These are phyloP conservation scores for Sporothrix mexicana DNA, from an alignment of 2,329 filamentous ascomycete genomes.

Conservation along the genomic window DNA sequence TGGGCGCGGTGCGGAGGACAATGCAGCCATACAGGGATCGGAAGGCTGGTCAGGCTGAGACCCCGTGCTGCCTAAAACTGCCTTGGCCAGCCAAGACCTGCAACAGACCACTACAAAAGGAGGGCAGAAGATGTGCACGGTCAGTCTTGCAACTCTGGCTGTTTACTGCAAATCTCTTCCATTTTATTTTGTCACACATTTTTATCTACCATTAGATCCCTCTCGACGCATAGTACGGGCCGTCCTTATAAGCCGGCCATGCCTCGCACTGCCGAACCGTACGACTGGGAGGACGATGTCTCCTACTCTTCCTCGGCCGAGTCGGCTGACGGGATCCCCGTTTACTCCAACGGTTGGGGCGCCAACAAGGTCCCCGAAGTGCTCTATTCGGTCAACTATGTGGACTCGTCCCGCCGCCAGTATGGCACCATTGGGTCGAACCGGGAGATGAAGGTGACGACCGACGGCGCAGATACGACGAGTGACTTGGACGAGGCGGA, in stretches of 20 bases:
- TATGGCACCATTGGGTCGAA: constrained; percentile 1
- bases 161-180: constrained; percentile 4
- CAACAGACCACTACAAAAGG: neutral
- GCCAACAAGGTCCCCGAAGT: constrained; percentile 44
- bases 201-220: neutral
- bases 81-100: neutral
- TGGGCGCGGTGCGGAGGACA: no score
- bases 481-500: constrained; percentile 32
- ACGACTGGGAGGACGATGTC: neutral
- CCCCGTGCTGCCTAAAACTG: constrained; percentile 20
- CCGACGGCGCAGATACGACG: neutral
- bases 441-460: neutral
- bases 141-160: neutral
- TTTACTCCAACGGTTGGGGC: neutral
- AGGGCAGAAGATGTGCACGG: no score
- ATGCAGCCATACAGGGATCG: neutral
- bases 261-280: neutral
- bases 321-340: no score
- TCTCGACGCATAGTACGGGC: no score
- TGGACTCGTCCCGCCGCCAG: constrained; percentile 35
- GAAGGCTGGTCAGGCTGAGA: neutral
- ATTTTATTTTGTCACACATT: neutral
- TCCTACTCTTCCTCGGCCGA: neutral
- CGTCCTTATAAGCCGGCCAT: neutral
- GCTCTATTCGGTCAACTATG: constrained; percentile 51